These are phyloP conservation scores for Fusarium mangiferae DNA, from an alignment of 2,329 filamentous ascomycete species.

Conservation along the genomic window DNA sequence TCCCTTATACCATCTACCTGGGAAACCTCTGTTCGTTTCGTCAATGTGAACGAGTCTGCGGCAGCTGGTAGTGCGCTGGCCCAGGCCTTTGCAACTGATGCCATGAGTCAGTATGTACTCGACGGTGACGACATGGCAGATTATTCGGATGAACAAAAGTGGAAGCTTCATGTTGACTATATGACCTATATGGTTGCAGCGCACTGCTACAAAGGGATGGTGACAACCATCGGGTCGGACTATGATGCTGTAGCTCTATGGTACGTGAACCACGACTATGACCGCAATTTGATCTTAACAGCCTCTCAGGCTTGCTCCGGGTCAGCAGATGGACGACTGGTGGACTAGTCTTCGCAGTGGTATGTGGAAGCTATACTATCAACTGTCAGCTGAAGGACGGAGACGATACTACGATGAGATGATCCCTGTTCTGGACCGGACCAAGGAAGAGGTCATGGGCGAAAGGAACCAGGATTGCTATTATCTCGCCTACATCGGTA, in stretches of 20 bases:
- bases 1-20: slow-evolving; percentile 64
- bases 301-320: slow-evolving; percentile 75
- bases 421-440: slow-evolving; percentile 77
- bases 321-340: slow-evolving; percentile 77
- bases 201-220: slow-evolving; percentile 78
- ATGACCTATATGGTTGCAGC: slow-evolving; percentile 82
- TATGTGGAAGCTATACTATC: slow-evolving; percentile 80
- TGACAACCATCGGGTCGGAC: slow-evolving; percentile 78
- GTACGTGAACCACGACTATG: slow-evolving; percentile 58
- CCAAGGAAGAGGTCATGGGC: slow-evolving; percentile 76
- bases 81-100: slow-evolving; percentile 80
- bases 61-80: slow-evolving; percentile 78
- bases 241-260: slow-evolving; percentile 84
- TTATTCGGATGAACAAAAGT: slow-evolving; percentile 74
- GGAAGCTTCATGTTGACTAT: slow-evolving; percentile 80
- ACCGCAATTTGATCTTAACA: slow-evolving; percentile 1
- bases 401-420: slow-evolving; percentile 82
- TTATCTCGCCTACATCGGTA: slow-evolving; percentile 87
- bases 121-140: slow-evolving; percentile 74
- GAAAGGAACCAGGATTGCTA: slow-evolving; percentile 74
- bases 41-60: slow-evolving; percentile 75
- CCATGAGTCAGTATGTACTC: slow-evolving; percentile 79
- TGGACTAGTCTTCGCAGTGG: slow-evolving; percentile 78
- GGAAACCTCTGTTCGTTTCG: slow-evolving; percentile 68
- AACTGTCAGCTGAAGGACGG: slow-evolving; percentile 77